Evolutionary conservation across 176 grass and related monocot species (phyloP).

Genomic region (Oryza longistaminata): DNA sequence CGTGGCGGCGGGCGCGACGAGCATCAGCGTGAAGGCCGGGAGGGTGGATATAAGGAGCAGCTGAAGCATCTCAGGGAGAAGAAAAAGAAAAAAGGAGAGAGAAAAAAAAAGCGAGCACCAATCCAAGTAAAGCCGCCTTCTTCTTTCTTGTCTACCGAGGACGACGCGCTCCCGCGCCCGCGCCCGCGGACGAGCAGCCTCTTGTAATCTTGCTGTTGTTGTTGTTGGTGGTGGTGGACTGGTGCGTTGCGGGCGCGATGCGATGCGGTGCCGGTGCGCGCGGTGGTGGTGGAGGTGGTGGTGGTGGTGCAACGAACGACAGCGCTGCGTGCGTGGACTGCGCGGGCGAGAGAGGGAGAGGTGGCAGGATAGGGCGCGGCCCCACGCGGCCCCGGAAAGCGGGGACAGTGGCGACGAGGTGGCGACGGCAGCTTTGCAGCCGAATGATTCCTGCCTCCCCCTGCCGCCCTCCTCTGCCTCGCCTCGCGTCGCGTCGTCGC

Average conservation of each 20-base stretch:
- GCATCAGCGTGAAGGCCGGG: conserved; percentile 69
- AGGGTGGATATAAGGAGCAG: conserved; percentile 70
- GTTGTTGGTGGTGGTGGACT: neutral
- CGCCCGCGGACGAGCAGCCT: too few relatives aligned
- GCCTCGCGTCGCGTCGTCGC: neutral
- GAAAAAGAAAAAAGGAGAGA: neutral
- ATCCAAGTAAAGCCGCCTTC: neutral
- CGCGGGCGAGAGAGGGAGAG: neutral
- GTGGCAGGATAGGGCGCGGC: neutral
- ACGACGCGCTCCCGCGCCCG: neutral
- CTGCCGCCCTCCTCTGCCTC: too few relatives aligned
- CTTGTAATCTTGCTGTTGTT: too few relatives aligned
- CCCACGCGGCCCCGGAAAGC: conserved; percentile 49
- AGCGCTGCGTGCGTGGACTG: conserved; percentile 9
- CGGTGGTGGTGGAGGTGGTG: neutral
- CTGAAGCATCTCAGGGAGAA: conserved; percentile 40
- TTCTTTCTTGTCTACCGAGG: neutral
- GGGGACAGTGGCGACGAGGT: conserved; percentile 46
- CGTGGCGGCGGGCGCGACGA: conserved; percentile 36
- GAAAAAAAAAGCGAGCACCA: neutral
- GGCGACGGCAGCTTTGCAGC: conserved; percentile 44
- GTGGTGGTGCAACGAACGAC: conserved; percentile 41
- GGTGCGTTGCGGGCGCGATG: neutral
- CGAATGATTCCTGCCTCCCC: conserved; percentile 52
- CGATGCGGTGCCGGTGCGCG: neutral